phyloP scores from a whole-genome alignment of 1,284 basidiomycete species.

The Trametes pubescens region DNA sequence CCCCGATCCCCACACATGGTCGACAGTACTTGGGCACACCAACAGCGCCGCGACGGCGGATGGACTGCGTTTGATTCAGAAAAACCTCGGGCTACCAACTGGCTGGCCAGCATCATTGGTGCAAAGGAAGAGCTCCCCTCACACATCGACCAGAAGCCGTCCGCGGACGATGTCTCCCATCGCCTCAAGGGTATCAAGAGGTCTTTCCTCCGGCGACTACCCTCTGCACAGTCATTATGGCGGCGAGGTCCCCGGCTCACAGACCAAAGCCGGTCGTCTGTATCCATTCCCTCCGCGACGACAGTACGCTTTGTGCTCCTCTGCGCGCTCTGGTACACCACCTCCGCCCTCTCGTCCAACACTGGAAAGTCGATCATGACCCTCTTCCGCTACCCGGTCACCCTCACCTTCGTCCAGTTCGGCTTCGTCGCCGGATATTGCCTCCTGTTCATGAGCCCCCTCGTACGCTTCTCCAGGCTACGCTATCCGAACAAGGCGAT shows the following conservation, averaged over 20 bases:
- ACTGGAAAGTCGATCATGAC: constrained; percentile 90
- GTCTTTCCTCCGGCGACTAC: constrained; percentile 31
- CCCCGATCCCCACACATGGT: constrained; percentile 24
- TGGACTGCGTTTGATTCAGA: constrained; percentile 32
- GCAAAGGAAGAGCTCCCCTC: constrained; percentile 30
- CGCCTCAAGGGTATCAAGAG: constrained; percentile 34
- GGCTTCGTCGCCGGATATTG: constrained; percentile 92
- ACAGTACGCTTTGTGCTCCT: constrained; percentile 65
- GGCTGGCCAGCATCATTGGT: constrained; percentile 38
- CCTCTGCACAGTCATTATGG: constrained; percentile 27
- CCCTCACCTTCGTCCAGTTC: constrained; percentile 98
- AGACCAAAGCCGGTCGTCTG: constrained; percentile 15
- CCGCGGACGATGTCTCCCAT: constrained; percentile 29
- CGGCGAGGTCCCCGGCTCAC: constrained; percentile 22
- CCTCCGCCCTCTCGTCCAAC: constrained; percentile 89
- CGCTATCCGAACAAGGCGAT: constrained; percentile 78
- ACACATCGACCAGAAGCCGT: constrained; percentile 32
- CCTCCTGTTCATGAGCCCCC: constrained; percentile 79
- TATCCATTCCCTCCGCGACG: constrained; percentile 39
- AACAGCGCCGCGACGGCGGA: constrained; percentile 28
- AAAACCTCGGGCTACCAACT: constrained; percentile 31
- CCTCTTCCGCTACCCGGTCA: constrained; percentile 87
- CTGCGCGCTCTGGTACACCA: constrained; percentile 83
- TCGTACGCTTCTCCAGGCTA: constrained; percentile 71
- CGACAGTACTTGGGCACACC: constrained; percentile 28